Percentiles rank a stretch among this genome's conserved stretches.
Evolutionary conservation across 225 moss, liverwort and hornwort species (phyloP).

Genomic region (Takakia lepidozioides): DNA sequence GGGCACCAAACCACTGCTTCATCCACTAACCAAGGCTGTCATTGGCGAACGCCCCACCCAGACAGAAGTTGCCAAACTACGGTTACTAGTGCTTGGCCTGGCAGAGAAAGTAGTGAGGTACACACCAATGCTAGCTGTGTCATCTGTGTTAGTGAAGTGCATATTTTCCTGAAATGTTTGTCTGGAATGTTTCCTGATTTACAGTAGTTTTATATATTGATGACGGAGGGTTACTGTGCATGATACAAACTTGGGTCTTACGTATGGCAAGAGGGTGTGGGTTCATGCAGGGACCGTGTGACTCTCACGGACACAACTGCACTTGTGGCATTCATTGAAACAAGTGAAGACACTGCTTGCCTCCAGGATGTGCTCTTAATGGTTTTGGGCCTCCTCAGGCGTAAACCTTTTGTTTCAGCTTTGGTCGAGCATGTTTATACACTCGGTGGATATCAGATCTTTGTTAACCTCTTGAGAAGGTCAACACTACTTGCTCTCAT

Average conservation of each 20-base stretch:
- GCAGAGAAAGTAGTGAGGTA: slow-evolving; percentile 27
- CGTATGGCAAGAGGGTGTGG: background rate
- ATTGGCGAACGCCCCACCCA: slow-evolving; percentile 25
- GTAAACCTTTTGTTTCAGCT: slow-evolving; percentile 14
- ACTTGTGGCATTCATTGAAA: slow-evolving; percentile 22
- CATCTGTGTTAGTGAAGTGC: too few relatives aligned
- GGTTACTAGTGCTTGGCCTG: slow-evolving; percentile 22
- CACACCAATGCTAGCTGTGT: too few relatives aligned
- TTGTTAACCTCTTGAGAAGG: slow-evolving; percentile 27
- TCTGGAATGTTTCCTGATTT: too few relatives aligned
- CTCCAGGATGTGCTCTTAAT: slow-evolving; percentile 33
- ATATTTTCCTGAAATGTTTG: too few relatives aligned
- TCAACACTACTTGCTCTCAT: too few relatives aligned
- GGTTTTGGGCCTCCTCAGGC: slow-evolving; percentile 15
- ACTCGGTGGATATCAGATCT: slow-evolving; percentile 26
- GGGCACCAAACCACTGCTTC: slow-evolving; percentile 13
- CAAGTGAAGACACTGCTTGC: slow-evolving; percentile 28
- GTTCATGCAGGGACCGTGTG: slow-evolving; percentile 16
- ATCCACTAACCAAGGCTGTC: slow-evolving; percentile 18
- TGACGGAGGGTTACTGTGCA: too few relatives aligned
- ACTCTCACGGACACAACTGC: slow-evolving; percentile 23
- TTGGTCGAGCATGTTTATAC: slow-evolving; percentile 33
- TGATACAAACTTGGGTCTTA: too few relatives aligned
- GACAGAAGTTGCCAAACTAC: slow-evolving; percentile 21
- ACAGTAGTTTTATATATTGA: too few relatives aligned